Base-by-base conservation (phyloP, 2,329 filamentous ascomycete genomes). In the Tolypocladium nubicola region DNA sequence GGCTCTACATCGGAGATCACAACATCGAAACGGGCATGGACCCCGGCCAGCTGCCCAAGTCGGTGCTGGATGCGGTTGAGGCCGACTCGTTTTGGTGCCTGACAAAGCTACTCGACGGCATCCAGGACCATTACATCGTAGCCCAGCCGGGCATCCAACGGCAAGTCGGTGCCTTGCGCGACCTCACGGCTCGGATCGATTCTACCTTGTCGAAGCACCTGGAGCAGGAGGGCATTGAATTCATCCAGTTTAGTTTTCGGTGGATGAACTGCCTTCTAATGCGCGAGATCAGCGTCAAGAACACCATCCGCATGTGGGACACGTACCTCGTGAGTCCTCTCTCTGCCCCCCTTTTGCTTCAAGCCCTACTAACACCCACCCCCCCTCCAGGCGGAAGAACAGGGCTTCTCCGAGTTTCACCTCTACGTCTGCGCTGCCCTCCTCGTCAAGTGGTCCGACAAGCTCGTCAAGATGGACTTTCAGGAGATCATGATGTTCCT, bases 221-320 rank as follows among this genome's bases (percentile, higher is more conserved):
- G 45, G 90, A 97, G 69, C 82, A 82, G 30, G 91, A 97, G 72
- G 87, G 91, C 38, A 90, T 99, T 35, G 94, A 99, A 70, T 99
- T 99, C 68, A 99, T 99, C 67, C 94, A 99, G 69, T 99, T 99
- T 74, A 97, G 91, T 73, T 99, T 99, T 71, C 83, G 94, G 57
- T 99, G 94, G 94, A 99, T 99, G 94, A 99, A 99, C 68, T 99
- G 94, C 71, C 82, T 99, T 55, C 79, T 99, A 62, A 99, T 99
- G 94, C 84, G 94, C 61, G 94, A 99, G 75, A 89, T 99, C 62
- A 96, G 89, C 69, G 93, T 99, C 58, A 89, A 87, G 71, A 97
- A 97, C 70, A 97, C 91, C 0, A 96, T 99, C 62, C 82, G 94
- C 64, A 99, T 99, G 94, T 99, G 94, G 94, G 94, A 99, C 73